phyloP scores from a whole-genome alignment of 495 filamentous ascomycete genomes.

The Xylaria scruposa region DNA sequence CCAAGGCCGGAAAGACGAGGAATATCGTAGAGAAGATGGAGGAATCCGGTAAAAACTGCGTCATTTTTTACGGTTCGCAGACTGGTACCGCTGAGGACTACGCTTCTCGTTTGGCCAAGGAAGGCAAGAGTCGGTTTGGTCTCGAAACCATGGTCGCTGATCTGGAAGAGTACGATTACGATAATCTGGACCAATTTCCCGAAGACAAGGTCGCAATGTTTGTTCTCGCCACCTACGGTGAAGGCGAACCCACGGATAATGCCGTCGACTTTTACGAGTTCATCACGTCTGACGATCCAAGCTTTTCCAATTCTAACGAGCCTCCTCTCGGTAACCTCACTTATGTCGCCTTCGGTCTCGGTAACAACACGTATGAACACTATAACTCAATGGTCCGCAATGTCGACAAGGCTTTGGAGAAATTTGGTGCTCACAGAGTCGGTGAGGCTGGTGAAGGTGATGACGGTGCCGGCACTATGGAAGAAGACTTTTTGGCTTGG shows the following conservation, averaged over 20 bases:
- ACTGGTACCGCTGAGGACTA: constrained; percentile 99
- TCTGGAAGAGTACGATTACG: constrained; percentile 97
- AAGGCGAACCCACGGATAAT: constrained; percentile 98
- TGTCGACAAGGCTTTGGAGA: constrained; percentile 77
- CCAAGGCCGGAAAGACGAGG: constrained; percentile 84
- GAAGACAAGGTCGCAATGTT: constrained; percentile 93
- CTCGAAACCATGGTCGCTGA: constrained; percentile 99
- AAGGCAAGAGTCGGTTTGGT: constrained; percentile 94
- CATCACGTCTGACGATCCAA: constrained; percentile 77
- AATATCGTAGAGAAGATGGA: constrained; percentile 97
- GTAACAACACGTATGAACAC: constrained; percentile 99
- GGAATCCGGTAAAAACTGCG: constrained; percentile 92
- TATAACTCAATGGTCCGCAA: constrained; percentile 99
- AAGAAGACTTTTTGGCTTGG: constrained; percentile 99
- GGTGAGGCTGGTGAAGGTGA: constrained; percentile 93
- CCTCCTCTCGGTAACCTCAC: constrained; percentile 83
- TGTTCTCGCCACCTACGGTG: constrained; percentile 95
- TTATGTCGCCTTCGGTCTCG: constrained; percentile 94
- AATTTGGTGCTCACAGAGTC: constrained; percentile 82
- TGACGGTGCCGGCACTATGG: constrained; percentile 98
- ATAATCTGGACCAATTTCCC: constrained; percentile 88
- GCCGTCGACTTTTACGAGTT: constrained; percentile 99
- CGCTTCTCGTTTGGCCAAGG: constrained; percentile 95
- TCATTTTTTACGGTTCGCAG: constrained; percentile 98
- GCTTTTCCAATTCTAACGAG: constrained; percentile 82